Evolutionary conservation across 768 basidiomycete species (phyloP).

Genomic region (Leccinellum rugosiceps): DNA sequence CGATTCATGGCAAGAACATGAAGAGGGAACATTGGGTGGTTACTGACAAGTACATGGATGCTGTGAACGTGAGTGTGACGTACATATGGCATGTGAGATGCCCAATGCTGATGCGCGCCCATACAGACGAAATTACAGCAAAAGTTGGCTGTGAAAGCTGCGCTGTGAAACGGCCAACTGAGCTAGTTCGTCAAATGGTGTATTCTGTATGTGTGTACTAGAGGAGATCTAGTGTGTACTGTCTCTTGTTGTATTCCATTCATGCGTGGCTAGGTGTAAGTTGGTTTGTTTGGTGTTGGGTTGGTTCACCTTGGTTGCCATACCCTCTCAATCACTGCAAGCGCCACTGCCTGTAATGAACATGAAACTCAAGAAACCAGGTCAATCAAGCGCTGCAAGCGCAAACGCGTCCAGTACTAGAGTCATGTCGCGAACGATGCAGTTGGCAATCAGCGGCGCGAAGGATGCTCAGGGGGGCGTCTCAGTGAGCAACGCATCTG

Average conservation of each 20-base stretch:
- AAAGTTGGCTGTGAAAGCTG: conserved; percentile 36
- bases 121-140: conserved; percentile 42
- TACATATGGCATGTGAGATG: background rate
- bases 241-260: conserved; percentile 16
- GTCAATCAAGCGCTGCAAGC: conserved; percentile 1
- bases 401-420: background rate
- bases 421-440: conserved; percentile 31
- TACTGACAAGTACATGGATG: conserved; percentile 91
- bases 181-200: background rate
- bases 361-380: conserved; percentile 21
- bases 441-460: conserved; percentile 18
- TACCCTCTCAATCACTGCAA: background rate
- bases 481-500: background rate
- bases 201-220: conserved; percentile 13
- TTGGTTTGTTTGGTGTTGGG: background rate
- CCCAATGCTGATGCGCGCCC: conserved; percentile 12
- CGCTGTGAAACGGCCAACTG: conserved; percentile 7
- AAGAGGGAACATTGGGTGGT: conserved; percentile 96
- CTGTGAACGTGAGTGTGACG: conserved; percentile 69
- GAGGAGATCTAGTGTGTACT: conserved; percentile 20
- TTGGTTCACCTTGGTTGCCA: background rate
- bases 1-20: conserved; percentile 90
- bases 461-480: background rate
- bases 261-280: background rate
- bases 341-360: conserved; percentile 13